These are phyloP conservation scores for Selaginella moellendorffii DNA, from an alignment of 75 land plant genomes.

Conservation along the genomic window DNA sequence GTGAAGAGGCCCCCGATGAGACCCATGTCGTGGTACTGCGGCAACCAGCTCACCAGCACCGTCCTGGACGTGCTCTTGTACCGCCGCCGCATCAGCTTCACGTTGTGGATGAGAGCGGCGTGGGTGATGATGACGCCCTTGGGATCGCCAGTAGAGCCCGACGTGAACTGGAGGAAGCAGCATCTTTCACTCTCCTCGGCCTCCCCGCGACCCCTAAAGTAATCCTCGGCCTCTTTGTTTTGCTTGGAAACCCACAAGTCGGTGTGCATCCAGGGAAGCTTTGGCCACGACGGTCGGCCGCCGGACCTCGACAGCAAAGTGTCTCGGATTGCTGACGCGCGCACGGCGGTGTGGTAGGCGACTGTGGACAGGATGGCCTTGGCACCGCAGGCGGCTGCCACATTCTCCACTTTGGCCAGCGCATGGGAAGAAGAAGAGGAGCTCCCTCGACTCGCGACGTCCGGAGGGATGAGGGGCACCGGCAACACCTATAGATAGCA, in stretches of 20 bases:
- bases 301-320: constrained; percentile 14
- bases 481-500: constrained; percentile 19
- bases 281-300: constrained; percentile 28
- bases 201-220: background rate
- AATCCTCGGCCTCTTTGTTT: too few relatives aligned
- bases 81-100: constrained; percentile 37
- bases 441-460: too few relatives aligned
- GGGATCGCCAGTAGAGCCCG: constrained; percentile 56
- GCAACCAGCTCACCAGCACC: constrained; percentile 47
- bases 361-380: constrained; percentile 41
- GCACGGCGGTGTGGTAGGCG: constrained; percentile 38
- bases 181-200: background rate
- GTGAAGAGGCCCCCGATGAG: constrained; percentile 51
- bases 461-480: constrained; percentile 46
- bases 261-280: constrained; percentile 46
- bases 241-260: constrained; percentile 28
- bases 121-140: constrained; percentile 54
- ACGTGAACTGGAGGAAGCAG: constrained; percentile 52
- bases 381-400: constrained; percentile 33
- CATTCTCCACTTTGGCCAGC: constrained; percentile 36
- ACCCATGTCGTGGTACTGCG: constrained; percentile 63
- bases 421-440: constrained; percentile 25
- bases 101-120: constrained; percentile 50
- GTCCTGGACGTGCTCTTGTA: constrained; percentile 47
- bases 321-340: constrained; percentile 27